Evolutionary conservation across 495 filamentous ascomycete species (phyloP), one percentile per base, ranked within the genome.

Genomic region (Echria macrotheca): DNA sequence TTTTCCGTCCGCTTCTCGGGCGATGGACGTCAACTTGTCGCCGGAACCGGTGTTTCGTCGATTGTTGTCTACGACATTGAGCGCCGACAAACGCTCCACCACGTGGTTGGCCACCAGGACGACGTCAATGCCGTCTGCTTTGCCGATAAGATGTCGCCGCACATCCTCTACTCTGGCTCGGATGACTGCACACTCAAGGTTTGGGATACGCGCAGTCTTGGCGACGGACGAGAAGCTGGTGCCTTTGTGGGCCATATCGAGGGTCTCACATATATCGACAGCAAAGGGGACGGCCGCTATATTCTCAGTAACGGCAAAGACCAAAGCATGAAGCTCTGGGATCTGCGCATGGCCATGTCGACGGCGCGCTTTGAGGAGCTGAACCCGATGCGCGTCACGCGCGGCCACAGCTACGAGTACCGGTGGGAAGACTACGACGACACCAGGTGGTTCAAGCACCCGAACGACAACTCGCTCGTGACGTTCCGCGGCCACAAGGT

Each of bases 121-220:
- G 91, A 98, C 64, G 93, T 98, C 21, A 98, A 98, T 64, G 93
- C 93, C 17, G 93, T 98, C 1, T 96, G 91, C 64, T 97, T 91
- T 59, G 93, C 89, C 9, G 93, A 97, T 65, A 79, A 78, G 43
- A 78, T 79, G 14, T 95, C 89, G 0, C 93, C 93, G 3, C 91
- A 98, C 62, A 91, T 98, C 49, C 74, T 98, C 8, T 98, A 95
- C 65, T 96, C 93, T 6, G 93, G 93, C 29, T 96, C 91, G 2
- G 93, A 98, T 66, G 91, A 97, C 64, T 83, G 80, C 17, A 96
- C 89, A 18, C 79, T 97, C 49, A 94, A 96, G 58, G 91, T 98
- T 2, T 98, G 93, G 93, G 93, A 98, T 64, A 81, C 93, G 37
- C 80, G 93, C 15, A 89, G 83, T 49, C 86, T 98, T 81, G 87